Evolutionary conservation across 768 basidiomycete species (phyloP).

Genomic region (Hirschioporus abietinus): DNA sequence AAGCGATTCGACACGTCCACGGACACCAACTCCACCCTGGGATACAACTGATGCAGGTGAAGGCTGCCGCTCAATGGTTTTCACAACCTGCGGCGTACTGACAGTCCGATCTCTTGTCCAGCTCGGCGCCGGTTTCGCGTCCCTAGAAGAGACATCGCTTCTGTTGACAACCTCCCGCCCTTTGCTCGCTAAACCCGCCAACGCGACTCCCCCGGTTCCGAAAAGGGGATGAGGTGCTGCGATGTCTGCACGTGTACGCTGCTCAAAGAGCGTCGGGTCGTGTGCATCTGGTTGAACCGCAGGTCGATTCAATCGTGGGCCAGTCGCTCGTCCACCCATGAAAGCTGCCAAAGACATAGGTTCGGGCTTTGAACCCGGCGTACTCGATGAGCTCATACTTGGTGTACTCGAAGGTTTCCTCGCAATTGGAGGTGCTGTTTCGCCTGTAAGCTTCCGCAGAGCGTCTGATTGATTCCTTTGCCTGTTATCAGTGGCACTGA

Average conservation of each 20-base stretch:
- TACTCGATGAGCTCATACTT: conserved; percentile 9
- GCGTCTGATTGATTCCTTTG: conserved; percentile 41
- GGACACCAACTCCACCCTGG: background rate
- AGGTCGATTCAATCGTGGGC: conserved; percentile 67
- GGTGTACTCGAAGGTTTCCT: background rate
- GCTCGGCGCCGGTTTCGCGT: background rate
- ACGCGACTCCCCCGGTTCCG: conserved; percentile 66
- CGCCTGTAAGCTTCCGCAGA: conserved; percentile 41
- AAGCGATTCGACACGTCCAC: background rate
- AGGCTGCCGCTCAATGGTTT: background rate
- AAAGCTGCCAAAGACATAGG: conserved; percentile 75
- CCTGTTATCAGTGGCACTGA: conserved; percentile 26
- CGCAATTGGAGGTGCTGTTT: conserved; percentile 4
- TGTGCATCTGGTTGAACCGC: conserved; percentile 66
- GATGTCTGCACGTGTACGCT: conserved; percentile 41
- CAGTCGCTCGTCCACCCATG: conserved; percentile 73
- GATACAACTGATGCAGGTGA: conserved; percentile 1
- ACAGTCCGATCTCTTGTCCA: background rate
- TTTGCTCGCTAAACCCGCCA: conserved; percentile 58
- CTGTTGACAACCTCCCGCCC: conserved; percentile 8
- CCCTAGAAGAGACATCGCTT: background rate
- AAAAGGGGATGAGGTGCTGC: conserved; percentile 66
- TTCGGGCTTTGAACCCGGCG: conserved; percentile 27
- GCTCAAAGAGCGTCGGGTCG: conserved; percentile 62
- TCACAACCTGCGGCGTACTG: background rate